These are phyloP conservation scores for Acanthamoeba culbertsoni DNA, from an alignment of 208 protist genomes.

Conservation along the genomic window DNA sequence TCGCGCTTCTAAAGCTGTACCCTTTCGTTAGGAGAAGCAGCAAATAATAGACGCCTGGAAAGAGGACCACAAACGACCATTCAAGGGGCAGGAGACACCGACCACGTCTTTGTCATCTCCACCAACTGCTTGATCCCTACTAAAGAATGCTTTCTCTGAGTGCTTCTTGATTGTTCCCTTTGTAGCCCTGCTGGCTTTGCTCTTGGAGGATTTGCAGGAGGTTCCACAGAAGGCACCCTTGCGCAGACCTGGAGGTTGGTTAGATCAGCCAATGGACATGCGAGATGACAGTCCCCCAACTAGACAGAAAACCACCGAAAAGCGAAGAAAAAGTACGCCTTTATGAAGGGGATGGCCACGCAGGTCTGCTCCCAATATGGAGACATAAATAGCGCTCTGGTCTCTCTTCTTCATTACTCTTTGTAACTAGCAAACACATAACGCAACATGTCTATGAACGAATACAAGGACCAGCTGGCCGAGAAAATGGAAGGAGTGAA, in stretches of 20 bases:
- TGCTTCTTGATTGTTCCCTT: background rate
- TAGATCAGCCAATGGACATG: background rate
- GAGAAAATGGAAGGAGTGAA: background rate
- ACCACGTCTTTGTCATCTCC: background rate
- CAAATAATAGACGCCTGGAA: background rate
- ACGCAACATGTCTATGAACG: conserved; percentile 23
- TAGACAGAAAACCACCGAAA: background rate
- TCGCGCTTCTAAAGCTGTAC: background rate
- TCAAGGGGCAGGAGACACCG: background rate
- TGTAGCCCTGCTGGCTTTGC: background rate
- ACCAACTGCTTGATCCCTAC: background rate
- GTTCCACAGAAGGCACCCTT: too few species aligned
- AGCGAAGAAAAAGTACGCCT: background rate
- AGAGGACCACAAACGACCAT: background rate
- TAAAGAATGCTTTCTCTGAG: background rate
- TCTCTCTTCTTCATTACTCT: background rate
- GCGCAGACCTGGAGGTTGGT: too few species aligned
- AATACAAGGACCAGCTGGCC: background rate
- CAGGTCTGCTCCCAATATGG: background rate
- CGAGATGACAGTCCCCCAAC: background rate
- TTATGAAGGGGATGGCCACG: background rate
- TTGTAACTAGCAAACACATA: background rate
- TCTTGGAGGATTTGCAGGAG: background rate
- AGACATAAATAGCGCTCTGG: background rate
- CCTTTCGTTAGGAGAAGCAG: background rate